Conservation (phyloP, 768 basidiomycete species). For the Mycena alexandri region DNA sequence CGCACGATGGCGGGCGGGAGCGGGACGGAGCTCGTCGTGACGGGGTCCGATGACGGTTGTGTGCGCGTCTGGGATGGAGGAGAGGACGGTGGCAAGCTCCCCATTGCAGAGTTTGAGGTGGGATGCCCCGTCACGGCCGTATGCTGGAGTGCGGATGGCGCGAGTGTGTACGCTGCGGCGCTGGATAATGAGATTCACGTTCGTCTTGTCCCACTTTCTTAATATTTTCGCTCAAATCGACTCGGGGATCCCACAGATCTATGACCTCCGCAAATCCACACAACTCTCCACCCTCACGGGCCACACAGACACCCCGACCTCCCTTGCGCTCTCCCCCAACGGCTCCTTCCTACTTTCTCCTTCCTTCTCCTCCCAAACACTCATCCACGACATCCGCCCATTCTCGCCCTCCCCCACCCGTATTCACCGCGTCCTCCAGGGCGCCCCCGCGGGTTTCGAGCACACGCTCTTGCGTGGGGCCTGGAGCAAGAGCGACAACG, state of each 20-base stretch:
- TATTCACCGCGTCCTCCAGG: constrained; percentile 81
- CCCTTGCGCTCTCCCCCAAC: constrained; percentile 91
- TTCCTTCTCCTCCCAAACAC: constrained; percentile 87
- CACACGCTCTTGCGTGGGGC: constrained; percentile 84
- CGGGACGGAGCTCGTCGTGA: constrained; percentile 87
- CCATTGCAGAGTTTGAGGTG: constrained; percentile 84
- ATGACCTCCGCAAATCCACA: constrained; percentile 88
- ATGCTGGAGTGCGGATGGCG: constrained; percentile 92
- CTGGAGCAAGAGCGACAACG: constrained; percentile 91
- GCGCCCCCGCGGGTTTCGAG: constrained; percentile 96
- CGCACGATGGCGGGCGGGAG: constrained; percentile 87
- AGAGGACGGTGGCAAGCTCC: constrained; percentile 76
- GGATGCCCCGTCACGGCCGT: constrained; percentile 94
- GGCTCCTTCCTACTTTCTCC: constrained; percentile 91
- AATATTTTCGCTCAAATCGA: constrained; percentile 15
- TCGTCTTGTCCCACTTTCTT: constrained; percentile 49
- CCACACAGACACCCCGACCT: constrained; percentile 94
- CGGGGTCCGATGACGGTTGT: constrained; percentile 92
- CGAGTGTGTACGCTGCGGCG: constrained; percentile 90
- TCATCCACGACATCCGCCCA: constrained; percentile 94
- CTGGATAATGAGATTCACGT: constrained; percentile 98
- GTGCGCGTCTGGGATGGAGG: constrained; percentile 94
- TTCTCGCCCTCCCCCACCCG: constrained; percentile 90
- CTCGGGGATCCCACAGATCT: constrained; percentile 66
- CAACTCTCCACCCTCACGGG: constrained; percentile 85